A percentile compares a stretch with the other conserved stretches of the same genome.
phyloP scores from a whole-genome alignment of 345 rosid genomes.

The Clarkia xantiana region DNA sequence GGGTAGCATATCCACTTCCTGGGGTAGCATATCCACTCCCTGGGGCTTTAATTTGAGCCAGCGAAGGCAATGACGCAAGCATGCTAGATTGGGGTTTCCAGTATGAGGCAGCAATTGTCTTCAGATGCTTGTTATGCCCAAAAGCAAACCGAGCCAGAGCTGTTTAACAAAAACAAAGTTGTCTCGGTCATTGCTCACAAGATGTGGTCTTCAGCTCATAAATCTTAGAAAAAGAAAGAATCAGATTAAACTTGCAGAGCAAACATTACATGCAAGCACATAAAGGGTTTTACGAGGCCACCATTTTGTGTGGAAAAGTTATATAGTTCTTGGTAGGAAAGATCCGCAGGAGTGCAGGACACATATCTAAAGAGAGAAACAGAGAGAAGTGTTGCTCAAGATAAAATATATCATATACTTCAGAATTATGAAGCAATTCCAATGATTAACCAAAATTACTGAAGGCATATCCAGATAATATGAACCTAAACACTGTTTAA shows the following conservation, averaged over 20 bases:
- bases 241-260: neutral
- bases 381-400: too few relatives aligned
- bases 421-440: too few relatives aligned
- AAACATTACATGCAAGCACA: too few relatives aligned
- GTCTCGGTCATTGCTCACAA: neutral
- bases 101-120: conserved; percentile 70
- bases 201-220: neutral
- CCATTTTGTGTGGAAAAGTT: neutral
- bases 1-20: conserved; percentile 33
- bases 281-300: neutral
- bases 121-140: conserved; percentile 86
- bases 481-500: too few relatives aligned
- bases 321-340: too few relatives aligned
- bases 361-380: too few relatives aligned
- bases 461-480: too few relatives aligned
- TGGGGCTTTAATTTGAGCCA: conserved; percentile 60
- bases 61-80: conserved; percentile 68
- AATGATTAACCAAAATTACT: too few relatives aligned
- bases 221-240: neutral
- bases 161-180: conserved; percentile 15
- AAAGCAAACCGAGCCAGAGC: conserved; percentile 94
- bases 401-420: too few relatives aligned
- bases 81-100: conserved; percentile 81
- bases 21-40: conserved; percentile 42
- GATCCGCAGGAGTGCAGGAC: too few relatives aligned